Conservation (phyloP, 208 protist genomes). For the Trypanosoma melophagium region DNA sequence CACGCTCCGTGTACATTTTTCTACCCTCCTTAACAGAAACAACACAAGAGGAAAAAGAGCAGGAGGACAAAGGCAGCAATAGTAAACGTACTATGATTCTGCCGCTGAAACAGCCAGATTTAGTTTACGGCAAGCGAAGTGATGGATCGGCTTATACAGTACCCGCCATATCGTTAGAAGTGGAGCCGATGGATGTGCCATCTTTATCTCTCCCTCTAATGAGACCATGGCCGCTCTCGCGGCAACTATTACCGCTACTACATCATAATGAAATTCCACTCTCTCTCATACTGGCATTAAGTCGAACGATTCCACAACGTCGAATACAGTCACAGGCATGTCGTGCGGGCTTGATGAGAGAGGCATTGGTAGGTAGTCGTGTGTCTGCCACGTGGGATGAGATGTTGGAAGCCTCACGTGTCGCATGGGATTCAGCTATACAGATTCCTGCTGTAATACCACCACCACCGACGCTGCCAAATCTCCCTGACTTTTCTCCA, state of each 20-base stretch:
- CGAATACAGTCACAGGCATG: neutral
- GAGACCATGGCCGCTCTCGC: neutral
- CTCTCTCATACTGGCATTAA: neutral
- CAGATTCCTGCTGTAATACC: neutral
- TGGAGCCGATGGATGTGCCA: neutral
- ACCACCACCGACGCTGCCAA: neutral
- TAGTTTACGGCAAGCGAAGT: neutral
- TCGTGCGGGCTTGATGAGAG: neutral
- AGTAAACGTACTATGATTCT: neutral
- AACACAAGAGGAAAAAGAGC: neutral
- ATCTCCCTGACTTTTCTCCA: too few relatives aligned
- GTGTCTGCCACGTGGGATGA: conserved; percentile 1
- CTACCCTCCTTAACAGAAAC: conserved; percentile 1
- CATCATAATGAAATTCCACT: neutral
- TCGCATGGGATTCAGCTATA: conserved; percentile 8
- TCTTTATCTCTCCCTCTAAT: neutral
- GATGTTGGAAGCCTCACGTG: neutral
- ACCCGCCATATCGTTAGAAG: neutral
- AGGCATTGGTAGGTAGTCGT: neutral
- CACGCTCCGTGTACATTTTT: neutral
- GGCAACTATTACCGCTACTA: neutral
- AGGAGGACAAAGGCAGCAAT: too few relatives aligned
- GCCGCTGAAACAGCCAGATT: neutral
- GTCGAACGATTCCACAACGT: neutral
- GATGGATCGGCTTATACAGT: neutral